Evolutionary conservation across 345 rosid species (phyloP).

Genomic region (Aquilaria malaccensis): DNA sequence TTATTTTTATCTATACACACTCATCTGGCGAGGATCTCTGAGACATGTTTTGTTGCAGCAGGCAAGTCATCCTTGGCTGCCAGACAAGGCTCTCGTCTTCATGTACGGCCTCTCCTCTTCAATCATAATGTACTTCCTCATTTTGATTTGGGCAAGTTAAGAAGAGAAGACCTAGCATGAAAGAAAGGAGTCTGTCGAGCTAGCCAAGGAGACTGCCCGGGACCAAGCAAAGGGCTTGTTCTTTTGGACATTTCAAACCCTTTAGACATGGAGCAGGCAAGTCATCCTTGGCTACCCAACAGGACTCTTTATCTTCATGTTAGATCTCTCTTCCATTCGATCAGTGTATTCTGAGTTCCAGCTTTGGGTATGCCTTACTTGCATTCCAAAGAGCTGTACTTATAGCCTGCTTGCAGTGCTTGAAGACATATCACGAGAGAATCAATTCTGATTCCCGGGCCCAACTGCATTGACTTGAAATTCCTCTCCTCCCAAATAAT

Average conservation of each 20-base stretch:
- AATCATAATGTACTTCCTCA: not conserved
- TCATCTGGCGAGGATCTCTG: too few species aligned
- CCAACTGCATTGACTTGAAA: too few species aligned
- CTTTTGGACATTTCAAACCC: not conserved
- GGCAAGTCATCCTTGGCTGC: slow-evolving; percentile 22
- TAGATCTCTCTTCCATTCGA: slow-evolving; percentile 22
- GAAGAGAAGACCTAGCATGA: slow-evolving; percentile 18
- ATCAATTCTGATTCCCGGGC: too few species aligned
- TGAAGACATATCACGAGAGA: too few species aligned
- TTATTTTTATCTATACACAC: too few species aligned
- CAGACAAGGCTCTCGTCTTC: slow-evolving; percentile 9
- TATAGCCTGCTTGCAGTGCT: too few species aligned
- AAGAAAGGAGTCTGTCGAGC: slow-evolving; percentile 10
- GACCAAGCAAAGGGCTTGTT: slow-evolving; percentile 1
- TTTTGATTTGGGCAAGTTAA: not conserved
- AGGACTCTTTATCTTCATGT: slow-evolving; percentile 34
- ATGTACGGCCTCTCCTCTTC: slow-evolving; percentile 15
- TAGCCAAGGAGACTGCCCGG: slow-evolving; percentile 22
- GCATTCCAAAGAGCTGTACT: too few species aligned
- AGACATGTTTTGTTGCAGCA: not conserved
- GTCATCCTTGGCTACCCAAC: slow-evolving; percentile 57
- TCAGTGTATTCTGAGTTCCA: too few species aligned
- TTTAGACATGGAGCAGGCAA: slow-evolving; percentile 29
- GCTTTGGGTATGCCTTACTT: too few species aligned
- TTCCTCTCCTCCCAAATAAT: too few species aligned